Base-by-base conservation (phyloP, 2,329 filamentous ascomycete genomes). In the Allantophomopsis lycopodina region DNA sequence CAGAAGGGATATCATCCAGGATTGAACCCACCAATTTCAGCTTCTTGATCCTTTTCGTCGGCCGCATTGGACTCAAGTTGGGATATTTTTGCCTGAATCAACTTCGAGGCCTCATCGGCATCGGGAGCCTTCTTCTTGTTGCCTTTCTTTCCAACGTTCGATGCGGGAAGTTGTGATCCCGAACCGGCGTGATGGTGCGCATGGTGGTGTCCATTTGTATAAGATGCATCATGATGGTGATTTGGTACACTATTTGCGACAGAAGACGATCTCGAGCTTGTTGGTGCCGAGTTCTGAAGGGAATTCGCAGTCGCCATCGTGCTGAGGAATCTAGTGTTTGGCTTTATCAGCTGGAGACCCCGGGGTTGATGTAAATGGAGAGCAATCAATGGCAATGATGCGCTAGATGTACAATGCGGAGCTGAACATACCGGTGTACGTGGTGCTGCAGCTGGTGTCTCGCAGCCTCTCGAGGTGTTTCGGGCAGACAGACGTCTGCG, bases 1-100 rank as follows among this genome's bases (percentile, higher is more conserved):
- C 23, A 28, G 23, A 28, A 28, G 23, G 23, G 11, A 28, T 28
- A 28, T 6, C 11, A 28, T 28, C 11, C 23, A 32, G 45, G 48
- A 43, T 39, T 43, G 38, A 32, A 72, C 78, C 57, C 66, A 94
- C 87, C 86, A 58, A 98, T 95, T 67, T 96, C 91, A 44, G 83
- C 76, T 63, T 95, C 88, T 62, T 95, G 86, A 51, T 94, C 89
- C 61, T 93, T 94, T 58, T 94, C 88, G 43, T 86, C 85, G 10
- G 87, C 87, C 37, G 83, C 84, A 68, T 95, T 88, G 46, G 86
- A 83, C 60, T 98, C 91, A 43, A 98, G 68, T 64, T 96, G 91
- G 16, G 87, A 89, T 56, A 98, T 95, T 56, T 93, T 86, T 45
- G 88, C 86, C 46, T 88, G 82, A 38, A 98, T 74, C 47, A 95